Conservation (phyloP, 192 early-diverging fungal genomes). For the Linnemannia elongata region DNA sequence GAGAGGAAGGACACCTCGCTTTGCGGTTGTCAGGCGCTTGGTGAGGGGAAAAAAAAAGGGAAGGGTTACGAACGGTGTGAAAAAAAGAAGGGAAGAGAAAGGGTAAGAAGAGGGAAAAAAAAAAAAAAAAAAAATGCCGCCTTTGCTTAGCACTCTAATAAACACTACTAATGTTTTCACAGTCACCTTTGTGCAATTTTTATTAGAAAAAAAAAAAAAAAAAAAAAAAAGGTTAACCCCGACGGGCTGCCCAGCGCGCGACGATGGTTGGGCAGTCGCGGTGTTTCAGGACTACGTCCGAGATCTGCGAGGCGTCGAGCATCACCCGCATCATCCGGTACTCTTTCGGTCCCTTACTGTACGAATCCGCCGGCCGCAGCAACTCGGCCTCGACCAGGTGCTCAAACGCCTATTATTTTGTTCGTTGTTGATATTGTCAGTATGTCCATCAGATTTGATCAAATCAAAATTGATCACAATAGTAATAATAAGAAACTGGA, state of each 20-base stretch:
- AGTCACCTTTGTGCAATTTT: not conserved
- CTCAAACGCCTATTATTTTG: slow-evolving; percentile 77
- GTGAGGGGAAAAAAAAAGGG: not conserved
- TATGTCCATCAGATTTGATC: not conserved
- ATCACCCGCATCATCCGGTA: slow-evolving; percentile 88
- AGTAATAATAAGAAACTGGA: not conserved
- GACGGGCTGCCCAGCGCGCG: slow-evolving; percentile 69
- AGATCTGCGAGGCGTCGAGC: slow-evolving; percentile 77
- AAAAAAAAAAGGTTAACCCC: not conserved
- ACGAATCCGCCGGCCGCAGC: slow-evolving; percentile 68
- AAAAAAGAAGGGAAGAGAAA: not conserved
- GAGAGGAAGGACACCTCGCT: slow-evolving; percentile 1
- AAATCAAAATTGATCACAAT: not conserved
- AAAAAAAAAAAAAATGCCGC: slow-evolving; percentile 1
- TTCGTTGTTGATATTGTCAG: not conserved
- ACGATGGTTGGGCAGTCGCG: slow-evolving; percentile 73
- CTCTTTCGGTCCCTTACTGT: slow-evolving; percentile 82
- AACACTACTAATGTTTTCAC: not conserved
- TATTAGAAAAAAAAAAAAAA: not conserved
- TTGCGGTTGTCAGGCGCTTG: slow-evolving; percentile 1
- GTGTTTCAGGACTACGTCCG: slow-evolving; percentile 70
- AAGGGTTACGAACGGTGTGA: not conserved
- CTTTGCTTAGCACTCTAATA: not conserved
- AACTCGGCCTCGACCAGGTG: slow-evolving; percentile 79
- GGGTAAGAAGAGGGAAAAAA: not conserved